Percentiles rank a stretch among this genome's conserved stretches.
Evolutionary conservation across 192 early-diverging fungal genomes (phyloP).

Genomic region (Podila horticola): DNA sequence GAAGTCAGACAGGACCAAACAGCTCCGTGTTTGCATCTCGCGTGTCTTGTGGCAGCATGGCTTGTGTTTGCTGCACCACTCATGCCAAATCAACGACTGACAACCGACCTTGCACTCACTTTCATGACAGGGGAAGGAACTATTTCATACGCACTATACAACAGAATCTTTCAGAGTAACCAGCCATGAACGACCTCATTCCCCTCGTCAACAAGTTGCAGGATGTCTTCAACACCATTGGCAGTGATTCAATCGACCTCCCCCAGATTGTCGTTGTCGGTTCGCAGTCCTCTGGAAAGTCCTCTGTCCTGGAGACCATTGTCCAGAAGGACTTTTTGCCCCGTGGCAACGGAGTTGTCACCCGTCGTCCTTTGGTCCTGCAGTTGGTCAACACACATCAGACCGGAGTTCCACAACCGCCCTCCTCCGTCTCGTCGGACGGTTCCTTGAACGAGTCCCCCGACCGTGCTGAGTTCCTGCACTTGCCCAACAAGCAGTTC

Average conservation of each 20-base stretch:
- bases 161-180: background rate
- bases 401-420: slow-evolving; percentile 15
- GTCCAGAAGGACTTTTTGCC: slow-evolving; percentile 98
- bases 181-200: slow-evolving; percentile 81
- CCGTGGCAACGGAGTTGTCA: slow-evolving; percentile 88
- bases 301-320: slow-evolving; percentile 96
- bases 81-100: too few species aligned
- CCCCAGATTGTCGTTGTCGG: slow-evolving; percentile 89
- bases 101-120: too few species aligned
- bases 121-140: too few species aligned
- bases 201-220: slow-evolving; percentile 83
- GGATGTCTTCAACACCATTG: slow-evolving; percentile 82
- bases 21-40: too few species aligned
- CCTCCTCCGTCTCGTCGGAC: slow-evolving; percentile 40
- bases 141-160: background rate
- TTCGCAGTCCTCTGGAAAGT: slow-evolving; percentile 93
- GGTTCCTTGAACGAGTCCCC: slow-evolving; percentile 31
- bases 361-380: slow-evolving; percentile 82
- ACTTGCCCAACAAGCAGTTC: slow-evolving; percentile 79
- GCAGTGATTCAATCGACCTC: slow-evolving; percentile 78
- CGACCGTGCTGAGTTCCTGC: slow-evolving; percentile 72
- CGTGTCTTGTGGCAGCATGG: too few species aligned
- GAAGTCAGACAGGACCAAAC: too few species aligned
- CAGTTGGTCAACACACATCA: slow-evolving; percentile 75
- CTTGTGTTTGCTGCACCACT: too few species aligned